A percentile compares a stretch with the other conserved stretches of the same genome.
These are phyloP conservation scores for Plasmodium yoelii DNA, from an alignment of 169 alveolate genomes.

Conservation along the genomic window DNA sequence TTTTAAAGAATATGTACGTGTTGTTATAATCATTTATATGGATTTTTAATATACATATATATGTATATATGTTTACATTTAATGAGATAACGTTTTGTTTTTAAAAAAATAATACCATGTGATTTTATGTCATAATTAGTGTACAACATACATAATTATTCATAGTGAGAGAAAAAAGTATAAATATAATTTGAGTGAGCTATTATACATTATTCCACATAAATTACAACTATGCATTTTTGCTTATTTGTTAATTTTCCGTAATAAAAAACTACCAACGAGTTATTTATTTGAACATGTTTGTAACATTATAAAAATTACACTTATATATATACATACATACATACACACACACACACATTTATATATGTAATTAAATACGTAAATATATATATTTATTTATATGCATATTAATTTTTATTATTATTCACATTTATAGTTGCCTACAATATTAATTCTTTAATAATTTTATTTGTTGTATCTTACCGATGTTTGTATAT, in stretches of 20 bases:
- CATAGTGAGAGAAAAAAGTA: conserved; percentile 8
- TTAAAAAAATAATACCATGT: conserved; percentile 32
- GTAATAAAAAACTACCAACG: conserved; percentile 12
- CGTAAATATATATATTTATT: neutral
- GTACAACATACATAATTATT: conserved; percentile 10
- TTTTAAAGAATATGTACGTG: conserved; percentile 20
- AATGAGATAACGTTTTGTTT: conserved; percentile 47
- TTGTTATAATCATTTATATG: conserved; percentile 7
- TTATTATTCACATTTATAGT: neutral
- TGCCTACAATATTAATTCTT: conserved; percentile 28
- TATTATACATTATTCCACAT: conserved; percentile 5
- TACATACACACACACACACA: conserved; percentile 3
- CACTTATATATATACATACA: conserved; percentile 1
- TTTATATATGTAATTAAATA: conserved; percentile 7
- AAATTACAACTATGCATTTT: conserved; percentile 26
- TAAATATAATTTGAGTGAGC: conserved; percentile 11
- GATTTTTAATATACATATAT: conserved; percentile 13
- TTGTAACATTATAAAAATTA: conserved; percentile 21
- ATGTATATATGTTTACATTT: conserved; percentile 19
- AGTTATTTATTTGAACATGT: conserved; percentile 26
- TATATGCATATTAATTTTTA: neutral
- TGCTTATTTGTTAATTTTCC: conserved; percentile 73
- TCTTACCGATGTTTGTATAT: conserved; percentile 64
- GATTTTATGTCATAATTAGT: conserved; percentile 38
- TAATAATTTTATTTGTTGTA: conserved; percentile 58